Evolutionary conservation across 108 stramenopile genomes (phyloP), one percentile per base, ranked within the genome.

Genomic region (Cyclostephanos tholiformis): DNA sequence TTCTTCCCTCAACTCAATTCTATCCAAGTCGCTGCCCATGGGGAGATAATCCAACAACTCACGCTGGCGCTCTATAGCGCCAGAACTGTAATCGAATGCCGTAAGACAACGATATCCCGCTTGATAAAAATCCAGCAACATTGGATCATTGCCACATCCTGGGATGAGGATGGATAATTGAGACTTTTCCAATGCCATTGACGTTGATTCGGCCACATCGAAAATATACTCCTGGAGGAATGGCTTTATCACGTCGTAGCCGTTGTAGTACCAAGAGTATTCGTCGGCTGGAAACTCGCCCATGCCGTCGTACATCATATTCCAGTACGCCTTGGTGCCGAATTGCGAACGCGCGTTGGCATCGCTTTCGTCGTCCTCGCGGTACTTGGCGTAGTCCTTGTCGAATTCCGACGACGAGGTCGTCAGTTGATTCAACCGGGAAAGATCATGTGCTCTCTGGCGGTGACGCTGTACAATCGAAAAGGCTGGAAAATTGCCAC

Each of bases 271-370:
- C 92, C 92, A 94, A 26, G 77, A 71, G 51, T 94, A 94, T 77
- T 88, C 87, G 29, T 91, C 86, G 23, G 79, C 53, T 4, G 88
- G 82, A 83, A 91, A 91, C 65, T 91, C 92, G 13, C 92, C 92
- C 69, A 87, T 78, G 27, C 92, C 92, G 20, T 77, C 62, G 65
- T 94, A 94, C 65, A 90, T 71, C 20, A 80, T 85, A 70, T 94
- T 88, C 90, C 92, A 94, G 62, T 94, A 94, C 14, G 73, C 65
- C 62, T 84, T 84, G 20, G 92, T 91, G 4, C 90, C 90, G 74
- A 94, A 94, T 59, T 65, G 66, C 7, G 88, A 89, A 44, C 73
- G 49, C 7, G 92, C 92, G 14, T 72, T 55, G 14, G 35, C 26
- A 20, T 87, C 85, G 36, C 81, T 68, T 14, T 85, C 83, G 69